phyloP scores from a whole-genome alignment of 352 stramenopile genomes.

The Pythium rhizo-oryzae region DNA sequence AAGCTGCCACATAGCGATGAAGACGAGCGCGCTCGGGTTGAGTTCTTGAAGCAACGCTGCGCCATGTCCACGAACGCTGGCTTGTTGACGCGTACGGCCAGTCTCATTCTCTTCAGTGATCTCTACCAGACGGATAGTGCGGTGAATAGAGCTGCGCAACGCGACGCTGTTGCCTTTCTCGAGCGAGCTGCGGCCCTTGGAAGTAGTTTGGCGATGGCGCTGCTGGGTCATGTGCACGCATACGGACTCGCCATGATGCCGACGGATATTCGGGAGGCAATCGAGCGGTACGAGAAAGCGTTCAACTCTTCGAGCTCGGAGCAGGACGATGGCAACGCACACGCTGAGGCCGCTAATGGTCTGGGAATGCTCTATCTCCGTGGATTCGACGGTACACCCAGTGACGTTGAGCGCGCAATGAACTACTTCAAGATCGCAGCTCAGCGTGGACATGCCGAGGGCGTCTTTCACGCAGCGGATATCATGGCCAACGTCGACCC shows the following conservation, averaged over 20 bases:
- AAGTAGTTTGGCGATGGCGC: constrained; percentile 44
- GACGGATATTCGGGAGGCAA: constrained; percentile 36
- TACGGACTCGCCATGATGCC: constrained; percentile 51
- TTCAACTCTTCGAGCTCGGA: constrained; percentile 36
- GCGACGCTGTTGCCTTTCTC: constrained; percentile 48
- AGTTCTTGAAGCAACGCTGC: constrained; percentile 48
- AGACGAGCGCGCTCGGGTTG: constrained; percentile 45
- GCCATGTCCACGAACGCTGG: constrained; percentile 31
- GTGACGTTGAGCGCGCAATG: constrained; percentile 52
- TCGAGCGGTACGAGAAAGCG: constrained; percentile 50
- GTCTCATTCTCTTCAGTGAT: constrained; percentile 62
- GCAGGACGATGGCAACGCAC: background rate
- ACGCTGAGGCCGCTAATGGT: constrained; percentile 61
- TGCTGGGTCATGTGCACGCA: constrained; percentile 65
- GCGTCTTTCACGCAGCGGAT: constrained; percentile 71
- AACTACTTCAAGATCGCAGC: constrained; percentile 58
- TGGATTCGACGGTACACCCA: constrained; percentile 31
- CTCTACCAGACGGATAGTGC: constrained; percentile 31
- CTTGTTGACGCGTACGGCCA: constrained; percentile 51
- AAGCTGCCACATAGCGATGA: constrained; percentile 25
- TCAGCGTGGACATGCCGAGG: constrained; percentile 62
- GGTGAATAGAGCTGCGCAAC: constrained; percentile 20
- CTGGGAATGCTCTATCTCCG: constrained; percentile 68
- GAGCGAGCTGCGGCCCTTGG: constrained; percentile 42
- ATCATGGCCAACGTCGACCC: constrained; percentile 39